A percentile compares a stretch with the other conserved stretches of the same genome.
Evolutionary conservation across 345 rosid species (phyloP).

Genomic region (Acer negundo): DNA sequence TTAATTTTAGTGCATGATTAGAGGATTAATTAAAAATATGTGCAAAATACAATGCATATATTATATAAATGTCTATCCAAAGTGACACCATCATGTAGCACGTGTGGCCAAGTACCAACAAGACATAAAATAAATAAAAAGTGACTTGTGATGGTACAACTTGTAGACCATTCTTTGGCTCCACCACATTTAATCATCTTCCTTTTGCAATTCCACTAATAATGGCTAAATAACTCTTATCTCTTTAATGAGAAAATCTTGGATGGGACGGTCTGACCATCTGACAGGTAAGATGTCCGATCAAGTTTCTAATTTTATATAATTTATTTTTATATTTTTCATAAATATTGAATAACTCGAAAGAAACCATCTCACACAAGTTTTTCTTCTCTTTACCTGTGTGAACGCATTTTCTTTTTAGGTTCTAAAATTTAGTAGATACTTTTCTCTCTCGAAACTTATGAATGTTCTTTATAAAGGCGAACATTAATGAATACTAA

Average conservation of each 20-base stretch:
- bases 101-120: conserved; percentile 28
- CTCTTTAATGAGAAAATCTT: too few species aligned
- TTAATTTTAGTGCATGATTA: background rate
- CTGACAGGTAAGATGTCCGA: too few species aligned
- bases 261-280: too few species aligned
- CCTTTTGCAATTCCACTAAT: background rate
- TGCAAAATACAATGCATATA: background rate
- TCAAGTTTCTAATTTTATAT: too few species aligned
- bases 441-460: background rate
- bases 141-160: conserved; percentile 9
- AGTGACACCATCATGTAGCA: conserved; percentile 13
- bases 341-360: too few species aligned
- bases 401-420: background rate
- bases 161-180: conserved; percentile 11
- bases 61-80: conserved; percentile 12
- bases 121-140: background rate
- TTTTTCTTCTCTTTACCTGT: background rate
- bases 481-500: background rate
- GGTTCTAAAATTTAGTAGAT: too few species aligned
- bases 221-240: too few species aligned
- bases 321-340: too few species aligned
- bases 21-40: conserved; percentile 14
- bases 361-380: too few species aligned
- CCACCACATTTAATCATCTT: background rate
- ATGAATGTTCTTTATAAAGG: background rate